Percentiles rank a stretch among this genome's conserved stretches.
Evolutionary conservation across 257 asterid species (phyloP).

Genomic region (Solanum infundibuliforme): DNA sequence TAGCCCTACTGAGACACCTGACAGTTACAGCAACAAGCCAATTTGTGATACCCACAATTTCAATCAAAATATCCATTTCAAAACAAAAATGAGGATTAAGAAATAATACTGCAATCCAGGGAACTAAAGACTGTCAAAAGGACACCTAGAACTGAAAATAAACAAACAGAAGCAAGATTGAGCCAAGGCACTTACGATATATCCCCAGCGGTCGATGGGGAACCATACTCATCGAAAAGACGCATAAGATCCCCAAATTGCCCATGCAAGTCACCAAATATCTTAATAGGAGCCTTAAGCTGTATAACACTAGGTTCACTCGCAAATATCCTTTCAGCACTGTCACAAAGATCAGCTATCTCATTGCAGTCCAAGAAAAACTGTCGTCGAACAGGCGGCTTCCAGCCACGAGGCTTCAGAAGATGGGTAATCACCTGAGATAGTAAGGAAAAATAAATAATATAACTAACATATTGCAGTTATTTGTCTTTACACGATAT

Average conservation of each 20-base stretch:
- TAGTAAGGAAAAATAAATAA: background rate
- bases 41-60: background rate
- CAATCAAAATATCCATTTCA: background rate
- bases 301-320: slow-evolving; percentile 91
- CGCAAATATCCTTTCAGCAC: slow-evolving; percentile 89
- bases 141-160: background rate
- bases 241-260: slow-evolving; percentile 99
- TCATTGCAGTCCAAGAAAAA: slow-evolving; percentile 98
- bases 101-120: background rate
- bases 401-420: slow-evolving; percentile 98
- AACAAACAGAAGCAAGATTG: background rate
- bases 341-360: slow-evolving; percentile 97
- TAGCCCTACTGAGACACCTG: background rate
- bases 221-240: slow-evolving; percentile 96
- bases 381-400: slow-evolving; percentile 95
- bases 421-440: slow-evolving; percentile 86
- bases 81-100: background rate
- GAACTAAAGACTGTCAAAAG: background rate
- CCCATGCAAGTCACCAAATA: slow-evolving; percentile 98
- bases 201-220: slow-evolving; percentile 99
- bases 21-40: background rate
- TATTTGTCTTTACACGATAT: background rate
- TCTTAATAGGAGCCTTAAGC: slow-evolving; percentile 92
- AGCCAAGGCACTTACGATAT: slow-evolving; percentile 56
- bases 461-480: background rate